A percentile compares a stretch with the other conserved stretches of the same genome.
These are phyloP conservation scores for Dorcoceras hygrometricum DNA, from an alignment of 257 asterid species.

Conservation along the genomic window DNA sequence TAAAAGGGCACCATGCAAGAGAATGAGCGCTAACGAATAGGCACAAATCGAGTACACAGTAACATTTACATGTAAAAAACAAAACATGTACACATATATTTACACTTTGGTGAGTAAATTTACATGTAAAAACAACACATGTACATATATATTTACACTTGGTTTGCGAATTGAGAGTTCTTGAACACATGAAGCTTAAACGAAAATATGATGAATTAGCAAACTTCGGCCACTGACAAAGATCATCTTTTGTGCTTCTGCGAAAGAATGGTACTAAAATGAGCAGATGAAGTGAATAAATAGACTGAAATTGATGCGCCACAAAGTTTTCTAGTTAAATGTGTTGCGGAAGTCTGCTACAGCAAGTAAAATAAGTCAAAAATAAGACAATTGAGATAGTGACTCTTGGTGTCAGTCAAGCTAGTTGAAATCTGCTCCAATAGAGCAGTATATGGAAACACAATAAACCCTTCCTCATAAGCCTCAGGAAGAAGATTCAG, in stretches of 20 bases:
- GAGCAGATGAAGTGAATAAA: not conserved
- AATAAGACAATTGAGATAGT: not conserved
- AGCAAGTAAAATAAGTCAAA: conserved; percentile 11
- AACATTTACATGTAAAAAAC: too few species aligned
- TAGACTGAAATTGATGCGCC: not conserved
- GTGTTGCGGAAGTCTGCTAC: not conserved
- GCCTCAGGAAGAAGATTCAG: not conserved
- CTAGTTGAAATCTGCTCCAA: not conserved
- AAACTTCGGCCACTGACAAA: not conserved
- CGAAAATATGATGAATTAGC: not conserved
- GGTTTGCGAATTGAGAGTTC: too few species aligned
- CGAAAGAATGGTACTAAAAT: not conserved
- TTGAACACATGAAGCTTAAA: too few species aligned
- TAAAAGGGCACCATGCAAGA: not conserved
- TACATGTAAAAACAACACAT: too few species aligned
- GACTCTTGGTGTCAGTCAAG: too few species aligned
- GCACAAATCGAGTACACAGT: too few species aligned
- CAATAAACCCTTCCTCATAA: not conserved
- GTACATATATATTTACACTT: too few species aligned
- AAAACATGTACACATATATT: too few species aligned
- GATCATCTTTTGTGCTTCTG: not conserved
- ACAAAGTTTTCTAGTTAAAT: not conserved
- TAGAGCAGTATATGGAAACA: conserved; percentile 1
- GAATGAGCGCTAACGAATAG: too few species aligned
- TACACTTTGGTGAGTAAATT: too few species aligned